Conservation (phyloP, 495 filamentous ascomycete genomes). For the Cladorrhinum samala region DNA sequence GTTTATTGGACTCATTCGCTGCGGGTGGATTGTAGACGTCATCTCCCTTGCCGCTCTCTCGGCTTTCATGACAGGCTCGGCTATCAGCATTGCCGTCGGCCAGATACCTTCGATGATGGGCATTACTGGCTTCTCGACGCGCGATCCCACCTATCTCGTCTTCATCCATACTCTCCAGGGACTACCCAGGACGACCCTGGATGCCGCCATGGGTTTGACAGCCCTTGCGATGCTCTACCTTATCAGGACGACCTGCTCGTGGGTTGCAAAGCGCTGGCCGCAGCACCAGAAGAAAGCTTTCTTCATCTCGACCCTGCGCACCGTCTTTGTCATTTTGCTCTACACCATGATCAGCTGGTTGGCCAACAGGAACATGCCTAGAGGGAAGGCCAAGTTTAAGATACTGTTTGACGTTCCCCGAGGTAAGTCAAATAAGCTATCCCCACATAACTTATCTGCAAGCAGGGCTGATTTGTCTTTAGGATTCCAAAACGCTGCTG, state of each 20-base stretch:
- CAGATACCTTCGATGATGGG: slow-evolving; percentile 85
- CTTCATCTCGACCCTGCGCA: slow-evolving; percentile 82
- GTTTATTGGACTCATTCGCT: slow-evolving; percentile 69
- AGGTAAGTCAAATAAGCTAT: slow-evolving; percentile 51
- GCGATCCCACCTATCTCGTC: slow-evolving; percentile 74
- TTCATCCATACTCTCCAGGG: slow-evolving; percentile 83
- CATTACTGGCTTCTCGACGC: slow-evolving; percentile 66
- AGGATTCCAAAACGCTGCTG: slow-evolving; percentile 77
- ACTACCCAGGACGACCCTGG: slow-evolving; percentile 58
- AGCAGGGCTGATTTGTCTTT: too few species aligned
- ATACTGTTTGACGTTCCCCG: slow-evolving; percentile 73
- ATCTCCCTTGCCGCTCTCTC: slow-evolving; percentile 88
- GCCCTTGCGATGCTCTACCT: slow-evolving; percentile 77
- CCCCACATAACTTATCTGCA: too few species aligned
- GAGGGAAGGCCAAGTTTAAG: slow-evolving; percentile 49
- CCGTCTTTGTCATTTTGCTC: slow-evolving; percentile 85
- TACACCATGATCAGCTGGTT: slow-evolving; percentile 91
- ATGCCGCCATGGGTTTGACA: slow-evolving; percentile 86
- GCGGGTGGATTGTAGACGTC: slow-evolving; percentile 92
- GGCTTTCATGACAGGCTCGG: slow-evolving; percentile 97
- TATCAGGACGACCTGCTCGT: slow-evolving; percentile 66
- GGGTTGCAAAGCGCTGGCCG: slow-evolving; percentile 61
- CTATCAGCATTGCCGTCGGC: slow-evolving; percentile 83
- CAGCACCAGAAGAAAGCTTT: slow-evolving; percentile 70
- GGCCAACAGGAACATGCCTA: slow-evolving; percentile 55